Conservation (phyloP, 768 basidiomycete genomes). For the Suillus spraguei region DNA sequence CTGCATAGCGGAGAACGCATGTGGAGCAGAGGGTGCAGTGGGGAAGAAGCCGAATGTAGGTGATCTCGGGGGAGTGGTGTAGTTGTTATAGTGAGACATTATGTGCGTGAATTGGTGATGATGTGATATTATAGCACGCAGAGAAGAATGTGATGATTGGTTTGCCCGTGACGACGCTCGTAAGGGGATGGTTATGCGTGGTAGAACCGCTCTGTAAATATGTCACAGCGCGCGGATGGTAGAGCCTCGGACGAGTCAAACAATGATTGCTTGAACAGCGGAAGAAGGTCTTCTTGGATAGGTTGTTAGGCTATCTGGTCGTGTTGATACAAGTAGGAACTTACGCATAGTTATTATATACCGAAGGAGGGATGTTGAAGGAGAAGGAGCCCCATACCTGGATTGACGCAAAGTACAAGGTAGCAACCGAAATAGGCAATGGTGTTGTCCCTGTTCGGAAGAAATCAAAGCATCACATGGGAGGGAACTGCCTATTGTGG, state of each 20-base stretch:
- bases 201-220: slow-evolving; percentile 1
- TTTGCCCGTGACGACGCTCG: slow-evolving; percentile 8
- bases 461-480: neutral
- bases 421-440: slow-evolving; percentile 21
- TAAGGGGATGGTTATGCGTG: slow-evolving; percentile 5
- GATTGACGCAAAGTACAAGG: slow-evolving; percentile 27
- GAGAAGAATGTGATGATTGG: slow-evolving; percentile 10
- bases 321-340: slow-evolving; percentile 15
- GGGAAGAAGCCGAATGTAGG: slow-evolving; percentile 66
- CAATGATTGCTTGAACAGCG: slow-evolving; percentile 11
- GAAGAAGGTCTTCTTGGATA: slow-evolving; percentile 14
- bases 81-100: slow-evolving; percentile 48
- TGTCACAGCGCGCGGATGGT: slow-evolving; percentile 12
- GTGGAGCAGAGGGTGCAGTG: slow-evolving; percentile 51
- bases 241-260: slow-evolving; percentile 10
- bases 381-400: slow-evolving; percentile 1
- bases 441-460: slow-evolving; percentile 26
- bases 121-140: slow-evolving; percentile 9
- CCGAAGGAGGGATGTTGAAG: slow-evolving; percentile 15
- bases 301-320: slow-evolving; percentile 14
- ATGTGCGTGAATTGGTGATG: slow-evolving; percentile 18
- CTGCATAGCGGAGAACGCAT: slow-evolving; percentile 57
- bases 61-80: slow-evolving; percentile 48
- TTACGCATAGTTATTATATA: slow-evolving; percentile 31
- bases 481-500: slow-evolving; percentile 13